Percentiles rank a stretch among this genome's conserved stretches.
These are phyloP conservation scores for Vachellia collinsii DNA, from an alignment of 306 rosid species.

Conservation along the genomic window DNA sequence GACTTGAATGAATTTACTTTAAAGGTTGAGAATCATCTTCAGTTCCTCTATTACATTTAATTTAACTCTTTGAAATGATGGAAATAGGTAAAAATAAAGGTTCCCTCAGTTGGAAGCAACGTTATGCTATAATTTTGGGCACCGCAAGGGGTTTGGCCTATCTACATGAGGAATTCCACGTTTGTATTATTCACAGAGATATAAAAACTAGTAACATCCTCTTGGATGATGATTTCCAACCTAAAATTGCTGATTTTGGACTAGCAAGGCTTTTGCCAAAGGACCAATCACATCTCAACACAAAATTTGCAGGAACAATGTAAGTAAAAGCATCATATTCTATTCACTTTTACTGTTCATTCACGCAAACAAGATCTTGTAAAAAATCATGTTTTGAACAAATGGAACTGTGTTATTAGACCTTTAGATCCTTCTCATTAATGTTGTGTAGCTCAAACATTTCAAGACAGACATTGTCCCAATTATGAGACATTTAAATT, in stretches of 20 bases:
- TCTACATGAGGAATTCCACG: slow-evolving; percentile 69
- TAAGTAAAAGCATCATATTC: slow-evolving; percentile 39
- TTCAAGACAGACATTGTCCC: neutral
- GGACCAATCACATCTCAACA: slow-evolving; percentile 66
- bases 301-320: slow-evolving; percentile 80
- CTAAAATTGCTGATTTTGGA: slow-evolving; percentile 76
- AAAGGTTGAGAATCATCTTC: neutral
- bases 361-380: neutral
- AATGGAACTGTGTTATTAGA: neutral
- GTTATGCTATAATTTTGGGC: slow-evolving; percentile 57
- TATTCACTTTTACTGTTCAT: slow-evolving; percentile 9
- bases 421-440: neutral
- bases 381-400: neutral
- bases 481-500: neutral
- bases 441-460: neutral
- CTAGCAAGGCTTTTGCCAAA: slow-evolving; percentile 64
- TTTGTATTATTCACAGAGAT: slow-evolving; percentile 76
- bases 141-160: slow-evolving; percentile 66
- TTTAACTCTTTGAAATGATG: neutral
- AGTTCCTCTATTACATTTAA: neutral
- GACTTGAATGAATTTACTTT: neutral
- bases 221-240: slow-evolving; percentile 55
- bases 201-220: slow-evolving; percentile 70
- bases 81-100: slow-evolving; percentile 41
- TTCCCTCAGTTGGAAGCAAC: slow-evolving; percentile 62